Conservation (phyloP, 164 flowering plant species). For the Macadamia tetraphylla region DNA sequence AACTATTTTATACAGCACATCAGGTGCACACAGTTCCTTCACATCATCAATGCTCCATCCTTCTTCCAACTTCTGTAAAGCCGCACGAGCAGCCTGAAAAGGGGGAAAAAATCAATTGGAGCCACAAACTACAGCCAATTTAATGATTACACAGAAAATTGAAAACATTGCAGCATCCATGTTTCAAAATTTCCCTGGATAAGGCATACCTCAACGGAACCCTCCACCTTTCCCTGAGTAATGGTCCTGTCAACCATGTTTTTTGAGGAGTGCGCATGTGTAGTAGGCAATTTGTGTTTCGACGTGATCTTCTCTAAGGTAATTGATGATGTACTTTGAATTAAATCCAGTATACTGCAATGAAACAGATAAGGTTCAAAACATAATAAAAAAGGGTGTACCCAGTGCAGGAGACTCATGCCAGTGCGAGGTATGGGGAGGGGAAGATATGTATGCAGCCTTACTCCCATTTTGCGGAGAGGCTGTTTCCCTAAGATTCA, state of each 20-base stretch:
- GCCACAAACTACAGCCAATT: not conserved
- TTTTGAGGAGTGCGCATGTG: slow-evolving; percentile 37
- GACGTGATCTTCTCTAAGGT: slow-evolving; percentile 42
- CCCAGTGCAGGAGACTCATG: too few relatives aligned
- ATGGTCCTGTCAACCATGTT: slow-evolving; percentile 41
- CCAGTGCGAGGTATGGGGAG: too few relatives aligned
- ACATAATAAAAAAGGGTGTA: not conserved
- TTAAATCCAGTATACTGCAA: slow-evolving; percentile 51
- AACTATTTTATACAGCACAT: slow-evolving; percentile 41
- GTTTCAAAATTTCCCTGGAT: not conserved
- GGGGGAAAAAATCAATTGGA: not conserved
- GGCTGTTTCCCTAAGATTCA: too few relatives aligned
- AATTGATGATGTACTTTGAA: slow-evolving; percentile 40
- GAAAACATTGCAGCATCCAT: not conserved
- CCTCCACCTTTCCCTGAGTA: slow-evolving; percentile 73
- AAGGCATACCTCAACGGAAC: slow-evolving; percentile 53
- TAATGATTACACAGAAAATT: not conserved
- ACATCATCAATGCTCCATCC: slow-evolving; percentile 66
- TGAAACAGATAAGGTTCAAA: slow-evolving; percentile 4
- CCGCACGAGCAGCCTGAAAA: slow-evolving; percentile 64
- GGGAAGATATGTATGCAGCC: too few relatives aligned
- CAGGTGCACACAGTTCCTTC: slow-evolving; percentile 71
- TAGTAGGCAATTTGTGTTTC: slow-evolving; percentile 43
- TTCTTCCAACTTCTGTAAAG: slow-evolving; percentile 53
- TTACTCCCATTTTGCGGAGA: too few relatives aligned